Conservation (phyloP, 2,329 filamentous ascomycete genomes). For the Chrysoporthe puriensis region DNA sequence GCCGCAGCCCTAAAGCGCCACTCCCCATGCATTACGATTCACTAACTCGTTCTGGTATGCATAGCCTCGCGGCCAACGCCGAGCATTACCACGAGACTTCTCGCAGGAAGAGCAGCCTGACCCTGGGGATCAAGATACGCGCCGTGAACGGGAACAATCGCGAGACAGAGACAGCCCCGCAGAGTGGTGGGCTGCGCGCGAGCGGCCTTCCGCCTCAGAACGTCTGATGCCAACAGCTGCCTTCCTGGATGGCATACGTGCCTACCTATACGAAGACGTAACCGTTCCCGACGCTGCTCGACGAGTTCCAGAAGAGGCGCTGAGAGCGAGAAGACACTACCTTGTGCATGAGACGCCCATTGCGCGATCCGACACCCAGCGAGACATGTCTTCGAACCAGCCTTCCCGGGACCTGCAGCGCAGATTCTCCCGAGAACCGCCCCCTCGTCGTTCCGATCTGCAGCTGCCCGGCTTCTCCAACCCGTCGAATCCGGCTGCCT, state of each 20-base stretch:
- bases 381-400: conserved; percentile 42
- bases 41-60: background rate
- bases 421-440: conserved; percentile 42
- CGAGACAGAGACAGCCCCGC: conserved; percentile 6
- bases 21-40: background rate
- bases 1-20: background rate
- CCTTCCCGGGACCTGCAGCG: conserved; percentile 39
- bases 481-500: conserved; percentile 12
- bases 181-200: background rate
- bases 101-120: conserved; percentile 1
- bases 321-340: conserved; percentile 12
- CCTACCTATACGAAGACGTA: conserved; percentile 6
- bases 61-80: conserved; percentile 17
- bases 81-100: background rate
- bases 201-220: background rate
- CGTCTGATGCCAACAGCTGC: background rate
- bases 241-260: background rate
- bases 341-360: conserved; percentile 4
- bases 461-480: conserved; percentile 31
- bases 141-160: background rate
- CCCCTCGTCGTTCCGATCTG: conserved; percentile 33
- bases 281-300: background rate
- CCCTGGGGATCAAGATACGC: conserved; percentile 2
- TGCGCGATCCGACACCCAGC: conserved; percentile 21
- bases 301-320: conserved; percentile 2